Percentiles rank a stretch among this genome's conserved stretches.
Conservation (phyloP, 805 yeast genomes). For the Geotrichum ghanense region DNA sequence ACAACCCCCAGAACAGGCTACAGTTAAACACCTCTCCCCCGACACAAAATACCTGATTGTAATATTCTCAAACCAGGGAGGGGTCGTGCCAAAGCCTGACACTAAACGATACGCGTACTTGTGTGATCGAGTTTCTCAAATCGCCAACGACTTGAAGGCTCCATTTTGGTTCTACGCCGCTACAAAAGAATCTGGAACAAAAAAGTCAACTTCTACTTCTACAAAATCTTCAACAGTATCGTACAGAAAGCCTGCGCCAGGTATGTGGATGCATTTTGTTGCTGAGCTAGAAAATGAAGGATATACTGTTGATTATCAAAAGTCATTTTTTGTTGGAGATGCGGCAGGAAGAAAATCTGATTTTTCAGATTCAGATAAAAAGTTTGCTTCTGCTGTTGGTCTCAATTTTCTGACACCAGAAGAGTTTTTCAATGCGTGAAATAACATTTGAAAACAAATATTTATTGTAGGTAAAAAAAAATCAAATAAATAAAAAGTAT, state of each 20-base stretch:
- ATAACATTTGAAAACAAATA: no score
- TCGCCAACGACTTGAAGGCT: constrained; percentile 21
- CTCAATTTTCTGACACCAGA: constrained; percentile 63
- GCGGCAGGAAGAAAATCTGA: constrained; percentile 83
- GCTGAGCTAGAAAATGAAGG: constrained; percentile 26
- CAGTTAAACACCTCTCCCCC: constrained; percentile 7
- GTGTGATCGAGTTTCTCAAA: constrained; percentile 21
- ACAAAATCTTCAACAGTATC: constrained; percentile 6
- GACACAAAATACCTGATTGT: constrained; percentile 33
- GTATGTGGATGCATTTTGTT: constrained; percentile 58
- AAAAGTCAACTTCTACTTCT: constrained; percentile 15
- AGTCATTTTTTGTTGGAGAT: constrained; percentile 77
- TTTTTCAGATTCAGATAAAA: constrained; percentile 67
- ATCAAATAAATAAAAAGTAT: no score
- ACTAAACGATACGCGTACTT: constrained; percentile 26
- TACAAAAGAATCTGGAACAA: constrained; percentile 42
- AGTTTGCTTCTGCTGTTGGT: constrained; percentile 51
- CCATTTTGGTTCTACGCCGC: constrained; percentile 49
- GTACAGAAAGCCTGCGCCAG: constrained; percentile 58
- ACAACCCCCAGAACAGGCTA: constrained; percentile 3
- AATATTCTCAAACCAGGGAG: constrained; percentile 83
- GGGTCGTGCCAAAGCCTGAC: constrained; percentile 32
- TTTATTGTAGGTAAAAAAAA: no score
- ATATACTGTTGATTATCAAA: constrained; percentile 28
- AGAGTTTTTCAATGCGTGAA: constrained; percentile 36